Conservation (phyloP, 2,329 filamentous ascomycete species). For the Chaetomium sp. region DNA sequence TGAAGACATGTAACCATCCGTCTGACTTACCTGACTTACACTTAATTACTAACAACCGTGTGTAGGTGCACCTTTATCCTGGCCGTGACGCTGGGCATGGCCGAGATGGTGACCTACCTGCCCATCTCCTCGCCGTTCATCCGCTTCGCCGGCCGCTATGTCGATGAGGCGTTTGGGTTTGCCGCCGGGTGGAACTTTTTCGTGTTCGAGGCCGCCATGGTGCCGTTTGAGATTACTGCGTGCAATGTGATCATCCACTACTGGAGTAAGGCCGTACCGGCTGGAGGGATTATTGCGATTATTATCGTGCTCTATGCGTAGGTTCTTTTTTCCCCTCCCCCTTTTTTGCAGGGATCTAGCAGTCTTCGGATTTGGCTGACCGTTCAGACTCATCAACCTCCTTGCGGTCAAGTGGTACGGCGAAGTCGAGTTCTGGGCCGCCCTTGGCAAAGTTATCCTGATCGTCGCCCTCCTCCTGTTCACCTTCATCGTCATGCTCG, state of each 20-base stretch:
- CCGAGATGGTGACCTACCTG: constrained; percentile 71
- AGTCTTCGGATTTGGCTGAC: background rate
- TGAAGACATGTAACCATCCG: background rate
- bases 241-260: constrained; percentile 58
- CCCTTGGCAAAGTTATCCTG: constrained; percentile 64
- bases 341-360: background rate
- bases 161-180: constrained; percentile 69
- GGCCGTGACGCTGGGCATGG: constrained; percentile 54
- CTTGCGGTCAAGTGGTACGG: constrained; percentile 70
- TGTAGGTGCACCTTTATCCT: constrained; percentile 50
- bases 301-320: constrained; percentile 38
- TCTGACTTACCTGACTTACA: background rate
- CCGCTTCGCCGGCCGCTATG: constrained; percentile 66
- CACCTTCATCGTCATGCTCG: constrained; percentile 78
- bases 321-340: background rate
- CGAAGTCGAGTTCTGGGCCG: constrained; percentile 70
- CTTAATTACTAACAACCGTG: constrained; percentile 8
- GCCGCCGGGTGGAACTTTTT: constrained; percentile 71
- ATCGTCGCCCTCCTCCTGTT: constrained; percentile 66
- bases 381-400: constrained; percentile 55
- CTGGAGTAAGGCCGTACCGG: constrained; percentile 52
- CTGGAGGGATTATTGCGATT: constrained; percentile 52
- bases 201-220: constrained; percentile 59
- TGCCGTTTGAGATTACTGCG: constrained; percentile 62
- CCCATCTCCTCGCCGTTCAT: constrained; percentile 75